These are phyloP conservation scores for Lentinula sp. DNA, from an alignment of 768 basidiomycete species.

Conservation along the genomic window DNA sequence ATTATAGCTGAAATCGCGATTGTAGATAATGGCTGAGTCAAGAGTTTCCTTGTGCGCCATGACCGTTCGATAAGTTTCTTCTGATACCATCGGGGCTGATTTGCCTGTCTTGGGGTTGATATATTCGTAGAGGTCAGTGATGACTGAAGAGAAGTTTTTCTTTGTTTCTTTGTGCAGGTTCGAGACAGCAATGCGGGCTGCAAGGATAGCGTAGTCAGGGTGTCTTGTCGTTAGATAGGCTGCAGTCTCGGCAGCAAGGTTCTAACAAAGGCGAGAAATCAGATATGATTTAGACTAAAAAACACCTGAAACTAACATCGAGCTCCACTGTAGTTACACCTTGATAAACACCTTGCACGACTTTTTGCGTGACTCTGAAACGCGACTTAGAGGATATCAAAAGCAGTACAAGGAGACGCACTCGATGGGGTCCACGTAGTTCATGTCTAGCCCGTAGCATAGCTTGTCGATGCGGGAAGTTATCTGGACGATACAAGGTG, in stretches of 20 bases:
- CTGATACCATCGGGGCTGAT: constrained; percentile 85
- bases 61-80: constrained; percentile 79
- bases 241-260: constrained; percentile 94
- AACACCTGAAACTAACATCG: background rate
- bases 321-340: constrained; percentile 92
- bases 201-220: constrained; percentile 97
- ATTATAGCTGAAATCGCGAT: constrained; percentile 97
- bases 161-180: constrained; percentile 99
- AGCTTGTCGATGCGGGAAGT: constrained; percentile 84
- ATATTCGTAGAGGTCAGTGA: constrained; percentile 87
- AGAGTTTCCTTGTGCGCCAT: constrained; percentile 74
- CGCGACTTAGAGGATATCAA: constrained; percentile 5
- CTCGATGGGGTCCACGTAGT: constrained; percentile 94
- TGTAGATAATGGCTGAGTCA: constrained; percentile 95
- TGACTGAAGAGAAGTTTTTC: constrained; percentile 91
- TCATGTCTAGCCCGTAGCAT: constrained; percentile 91
- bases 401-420: constrained; percentile 28
- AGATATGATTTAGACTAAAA: background rate
- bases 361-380: constrained; percentile 81
- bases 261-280: constrained; percentile 38
- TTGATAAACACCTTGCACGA: constrained; percentile 88
- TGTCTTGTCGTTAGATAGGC: constrained; percentile 96
- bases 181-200: constrained; percentile 97
- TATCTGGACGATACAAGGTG: constrained; percentile 43
- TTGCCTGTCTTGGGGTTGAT: constrained; percentile 93